These are phyloP conservation scores for Solanum acaule DNA, from an alignment of 257 asterid genomes.

Conservation along the genomic window DNA sequence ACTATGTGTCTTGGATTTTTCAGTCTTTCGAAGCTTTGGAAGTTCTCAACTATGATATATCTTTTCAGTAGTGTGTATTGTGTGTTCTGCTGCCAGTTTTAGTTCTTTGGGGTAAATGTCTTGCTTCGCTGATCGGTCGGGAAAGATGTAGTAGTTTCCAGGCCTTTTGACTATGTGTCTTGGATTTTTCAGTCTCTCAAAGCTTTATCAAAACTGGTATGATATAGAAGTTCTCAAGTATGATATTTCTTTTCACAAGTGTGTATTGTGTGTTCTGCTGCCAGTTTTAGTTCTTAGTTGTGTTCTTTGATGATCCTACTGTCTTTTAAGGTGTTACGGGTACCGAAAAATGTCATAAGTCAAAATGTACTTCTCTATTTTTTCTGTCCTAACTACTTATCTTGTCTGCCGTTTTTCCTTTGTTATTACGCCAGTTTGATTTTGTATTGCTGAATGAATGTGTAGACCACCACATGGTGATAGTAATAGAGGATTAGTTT, in stretches of 20 bases:
- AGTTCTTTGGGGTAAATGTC: neutral
- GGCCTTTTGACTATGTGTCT: neutral
- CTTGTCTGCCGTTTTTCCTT: neutral
- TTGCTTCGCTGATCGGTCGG: neutral
- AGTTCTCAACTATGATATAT: neutral
- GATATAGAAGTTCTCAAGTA: neutral
- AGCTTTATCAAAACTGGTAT: neutral
- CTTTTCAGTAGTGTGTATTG: neutral
- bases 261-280: neutral
- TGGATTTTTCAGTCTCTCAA: neutral
- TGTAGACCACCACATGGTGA: neutral
- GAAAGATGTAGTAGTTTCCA: neutral
- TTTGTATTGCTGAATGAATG: neutral
- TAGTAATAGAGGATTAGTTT: neutral
- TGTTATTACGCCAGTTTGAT: neutral
- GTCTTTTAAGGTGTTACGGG: neutral
- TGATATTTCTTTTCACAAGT: neutral
- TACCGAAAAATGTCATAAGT: neutral
- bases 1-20: neutral
- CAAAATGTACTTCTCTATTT: neutral
- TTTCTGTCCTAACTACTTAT: neutral
- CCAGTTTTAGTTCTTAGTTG: neutral
- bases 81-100: neutral
- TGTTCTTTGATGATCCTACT: neutral
- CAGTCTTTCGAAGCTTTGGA: neutral